Conservation (phyloP, 2,329 filamentous ascomycete genomes). For the Colletotrichum higginsianum region DNA sequence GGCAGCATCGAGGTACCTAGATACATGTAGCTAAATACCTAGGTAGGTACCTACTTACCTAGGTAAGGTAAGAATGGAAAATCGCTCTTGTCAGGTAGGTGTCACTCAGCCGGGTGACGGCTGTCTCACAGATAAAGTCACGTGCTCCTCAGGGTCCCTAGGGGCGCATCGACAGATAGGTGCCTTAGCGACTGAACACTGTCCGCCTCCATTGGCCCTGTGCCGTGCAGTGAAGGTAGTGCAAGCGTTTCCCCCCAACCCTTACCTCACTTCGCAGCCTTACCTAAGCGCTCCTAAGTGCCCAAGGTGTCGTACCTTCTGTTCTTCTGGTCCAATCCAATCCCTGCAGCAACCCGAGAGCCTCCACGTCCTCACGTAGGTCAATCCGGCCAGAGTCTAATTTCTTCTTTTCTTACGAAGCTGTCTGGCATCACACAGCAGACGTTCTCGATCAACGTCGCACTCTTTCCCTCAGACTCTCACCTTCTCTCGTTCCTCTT, state of each 20-base stretch:
- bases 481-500: background rate
- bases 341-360: conserved; percentile 31
- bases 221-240: background rate
- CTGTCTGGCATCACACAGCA: conserved; percentile 19
- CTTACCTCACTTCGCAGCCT: background rate
- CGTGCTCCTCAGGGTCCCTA: conserved; percentile 1
- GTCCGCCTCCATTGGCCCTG: too few species aligned
- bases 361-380: conserved; percentile 40
- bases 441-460: conserved; percentile 25
- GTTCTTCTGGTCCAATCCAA: conserved; percentile 13
- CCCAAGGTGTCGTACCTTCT: background rate
- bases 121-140: background rate
- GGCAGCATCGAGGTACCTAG: too few species aligned
- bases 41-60: background rate
- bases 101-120: background rate
- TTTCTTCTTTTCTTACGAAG: conserved; percentile 32
- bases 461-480: background rate
- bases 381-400: conserved; percentile 25
- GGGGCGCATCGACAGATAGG: background rate
- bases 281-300: conserved; percentile 6
- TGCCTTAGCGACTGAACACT: background rate
- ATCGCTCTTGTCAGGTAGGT: too few species aligned
- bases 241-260: background rate
- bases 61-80: background rate
- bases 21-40: too few species aligned